Conservation (phyloP, 805 yeast genomes). For the Lipomyces japonicus region DNA sequence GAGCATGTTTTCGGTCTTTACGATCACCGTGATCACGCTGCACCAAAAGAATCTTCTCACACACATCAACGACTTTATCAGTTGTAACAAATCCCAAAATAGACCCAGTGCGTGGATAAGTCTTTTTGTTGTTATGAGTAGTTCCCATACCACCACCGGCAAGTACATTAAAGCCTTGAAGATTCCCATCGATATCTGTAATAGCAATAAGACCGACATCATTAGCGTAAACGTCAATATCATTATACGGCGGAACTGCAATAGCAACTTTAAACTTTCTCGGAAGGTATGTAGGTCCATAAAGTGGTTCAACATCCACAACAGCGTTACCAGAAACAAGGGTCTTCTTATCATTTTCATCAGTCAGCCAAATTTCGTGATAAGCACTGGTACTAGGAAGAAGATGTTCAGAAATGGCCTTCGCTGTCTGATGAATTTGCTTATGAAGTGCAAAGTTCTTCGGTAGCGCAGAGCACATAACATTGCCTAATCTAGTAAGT, state of each 20-base stretch:
- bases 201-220: slow-evolving; percentile 92
- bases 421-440: slow-evolving; percentile 63
- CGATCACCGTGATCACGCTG: slow-evolving; percentile 96
- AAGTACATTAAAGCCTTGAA: slow-evolving; percentile 79
- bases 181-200: slow-evolving; percentile 48
- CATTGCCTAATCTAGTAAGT: slow-evolving; percentile 47
- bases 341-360: slow-evolving; percentile 69
- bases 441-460: slow-evolving; percentile 74
- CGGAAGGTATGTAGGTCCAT: slow-evolving; percentile 83
- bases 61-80: slow-evolving; percentile 68
- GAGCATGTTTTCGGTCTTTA: slow-evolving; percentile 93
- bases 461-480: slow-evolving; percentile 88
- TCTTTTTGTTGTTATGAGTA: slow-evolving; percentile 93
- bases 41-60: slow-evolving; percentile 88
- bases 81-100: slow-evolving; percentile 69
- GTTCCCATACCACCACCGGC: slow-evolving; percentile 99
- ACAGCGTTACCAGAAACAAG: slow-evolving; percentile 82
- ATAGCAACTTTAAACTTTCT: slow-evolving; percentile 94
- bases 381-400: slow-evolving; percentile 92
- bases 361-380: slow-evolving; percentile 91
- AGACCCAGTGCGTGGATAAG: slow-evolving; percentile 93
- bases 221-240: slow-evolving; percentile 93
- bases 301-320: slow-evolving; percentile 79
- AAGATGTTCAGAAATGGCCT: slow-evolving; percentile 70
- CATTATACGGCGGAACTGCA: slow-evolving; percentile 93